Evolutionary conservation across 1,139 yeast genomes (phyloP), one percentile per base, ranked within the genome.

Genomic region (Diutina sp.): DNA sequence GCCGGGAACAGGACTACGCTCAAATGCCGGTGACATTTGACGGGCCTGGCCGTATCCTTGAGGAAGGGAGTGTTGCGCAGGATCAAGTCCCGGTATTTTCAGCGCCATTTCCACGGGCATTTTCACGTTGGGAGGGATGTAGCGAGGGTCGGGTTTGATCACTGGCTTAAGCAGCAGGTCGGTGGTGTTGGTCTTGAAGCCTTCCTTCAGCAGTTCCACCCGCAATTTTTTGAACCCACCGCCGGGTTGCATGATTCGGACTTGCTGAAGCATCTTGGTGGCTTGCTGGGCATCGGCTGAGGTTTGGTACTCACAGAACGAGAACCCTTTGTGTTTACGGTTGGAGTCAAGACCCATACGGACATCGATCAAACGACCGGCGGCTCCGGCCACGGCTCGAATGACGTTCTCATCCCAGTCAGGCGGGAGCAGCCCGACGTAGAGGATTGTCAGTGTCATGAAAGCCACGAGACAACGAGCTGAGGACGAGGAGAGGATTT

Each of bases 261-360:
- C 69, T 60, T 77, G 80, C 38, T 70, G 63, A 45, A 84, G 64
- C 11, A 78, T 61, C 1, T 65, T 64, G 51, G 79, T 62, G 0
- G 84, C 88, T 53, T 67, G 66, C 46, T 70, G 70, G 1, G 88
- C 87, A 55, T 83, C 84, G 51, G 68, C 71, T 1, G 84, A 77
- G 21, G 69, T 67, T 57, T 65, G 72, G 62, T 82, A 84, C 65
- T 84, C 88, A 52, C 83, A 78, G 64, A 84, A 84, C 60, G 85
- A 80, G 63, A 77, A 84, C 16, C 87, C 87, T 64, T 83, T 84
- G 63, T 82, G 80, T 61, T 81, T 80, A n/a, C 85, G 83, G 18
- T 77, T 78, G 60, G 76, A 78, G 61, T 84, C 88, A 67, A 78
- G 78, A 61, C 85, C 82, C 59, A 84, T 71, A 61, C 87, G 74